Evolutionary conservation across 257 asterid genomes (phyloP), one percentile per base, ranked within the genome.

Genomic region (Ocimum tenuiflorum): DNA sequence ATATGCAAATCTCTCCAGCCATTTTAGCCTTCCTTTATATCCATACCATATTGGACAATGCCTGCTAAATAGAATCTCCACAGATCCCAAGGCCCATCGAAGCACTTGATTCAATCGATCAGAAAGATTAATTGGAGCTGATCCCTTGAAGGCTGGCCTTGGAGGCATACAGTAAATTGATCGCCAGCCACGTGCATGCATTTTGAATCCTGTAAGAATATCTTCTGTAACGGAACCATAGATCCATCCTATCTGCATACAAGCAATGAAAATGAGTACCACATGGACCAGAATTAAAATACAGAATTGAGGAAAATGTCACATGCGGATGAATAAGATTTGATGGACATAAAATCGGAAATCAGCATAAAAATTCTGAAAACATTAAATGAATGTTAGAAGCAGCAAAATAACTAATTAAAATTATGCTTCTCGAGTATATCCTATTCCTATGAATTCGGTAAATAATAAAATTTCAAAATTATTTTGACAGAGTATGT

Each of bases 111-210:
- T 89, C 69, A 91, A 75, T 78, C 98, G 96, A 83, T 91, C 98
- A 8, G 98, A 91, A 75, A 91, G 98, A 84, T 91, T 91, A 41
- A 91, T 91, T 54, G 98, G 98, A 74, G 98, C 98, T 49, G 98
- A 91, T 56, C 96, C 98, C 77, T 91, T 91, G 77, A 91, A 91
- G 75, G 98, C 98, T 22, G 98, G 84, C 63, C 96, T 83, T 7
- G 77, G 73, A 53, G 98, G 98, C 88, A 91, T 91, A 74, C 98
- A 91, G 83, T 91, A 91, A 63, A 91, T 86, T 52, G 98, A 91
- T 27, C 98, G 89, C 98, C 98, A 91, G 29, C 98, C 98, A 76
- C 98, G 95, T 4, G 98, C 98, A 64, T 91, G 98, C 98, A 91
- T 91, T 84, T 91, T 91, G 71, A 91, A 91, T 80, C 98, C 98